phyloP scores from a whole-genome alignment of 768 basidiomycete genomes.

The Termitomyces sp. region DNA sequence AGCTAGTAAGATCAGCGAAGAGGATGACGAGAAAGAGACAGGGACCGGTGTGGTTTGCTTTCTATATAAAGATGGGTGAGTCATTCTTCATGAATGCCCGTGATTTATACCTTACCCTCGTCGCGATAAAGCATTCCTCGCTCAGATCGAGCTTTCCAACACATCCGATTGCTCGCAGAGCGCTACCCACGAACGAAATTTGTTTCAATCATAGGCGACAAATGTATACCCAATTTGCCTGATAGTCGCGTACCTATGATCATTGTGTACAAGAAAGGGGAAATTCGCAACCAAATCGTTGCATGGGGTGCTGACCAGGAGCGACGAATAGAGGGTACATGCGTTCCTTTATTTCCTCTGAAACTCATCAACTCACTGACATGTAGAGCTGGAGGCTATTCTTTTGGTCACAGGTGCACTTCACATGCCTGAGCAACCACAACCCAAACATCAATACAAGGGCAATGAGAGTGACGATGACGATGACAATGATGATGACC shows the following conservation, averaged over 20 bases:
- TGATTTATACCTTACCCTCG: not conserved
- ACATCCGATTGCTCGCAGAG: conserved; percentile 70
- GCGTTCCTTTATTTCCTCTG: not conserved
- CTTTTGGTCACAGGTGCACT: conserved; percentile 65
- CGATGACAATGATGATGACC: conserved; percentile 44
- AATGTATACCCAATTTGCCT: conserved; percentile 95
- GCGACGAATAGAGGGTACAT: conserved; percentile 69
- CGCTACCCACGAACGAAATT: conserved; percentile 92
- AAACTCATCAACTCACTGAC: conserved; percentile 6
- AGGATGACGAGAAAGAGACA: conserved; percentile 57
- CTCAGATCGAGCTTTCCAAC: conserved; percentile 70
- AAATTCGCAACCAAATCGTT: conserved; percentile 80
- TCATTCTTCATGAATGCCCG: conserved; percentile 3
- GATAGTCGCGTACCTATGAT: conserved; percentile 89
- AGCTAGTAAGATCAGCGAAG: conserved; percentile 70
- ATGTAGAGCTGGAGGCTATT: conserved; percentile 66
- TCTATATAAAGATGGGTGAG: conserved; percentile 93
- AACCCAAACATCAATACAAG: conserved; percentile 22
- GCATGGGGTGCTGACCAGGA: conserved; percentile 83
- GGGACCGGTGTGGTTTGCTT: conserved; percentile 95
- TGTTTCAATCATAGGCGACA: conserved; percentile 90
- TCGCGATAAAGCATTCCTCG: conserved; percentile 58
- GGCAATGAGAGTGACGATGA: conserved; percentile 45
- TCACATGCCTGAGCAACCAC: conserved; percentile 49
- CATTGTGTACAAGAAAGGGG: conserved; percentile 90